phyloP scores from a whole-genome alignment of 768 basidiomycete species.

The Lentinula detonsa region DNA sequence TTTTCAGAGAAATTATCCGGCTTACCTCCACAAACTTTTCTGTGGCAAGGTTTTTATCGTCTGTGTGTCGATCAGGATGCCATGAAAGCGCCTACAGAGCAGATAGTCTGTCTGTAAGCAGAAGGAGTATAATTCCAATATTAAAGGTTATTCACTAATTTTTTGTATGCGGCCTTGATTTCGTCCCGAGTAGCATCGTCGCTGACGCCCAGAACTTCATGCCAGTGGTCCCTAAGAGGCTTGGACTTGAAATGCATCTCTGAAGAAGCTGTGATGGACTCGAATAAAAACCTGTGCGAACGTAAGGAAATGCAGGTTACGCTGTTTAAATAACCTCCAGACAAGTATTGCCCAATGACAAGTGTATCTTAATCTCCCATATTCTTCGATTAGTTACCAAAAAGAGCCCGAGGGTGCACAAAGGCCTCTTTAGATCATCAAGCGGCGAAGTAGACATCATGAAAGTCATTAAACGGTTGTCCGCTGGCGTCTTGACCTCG shows the following conservation, averaged over 20 bases:
- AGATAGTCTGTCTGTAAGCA: conserved; percentile 12
- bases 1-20: conserved; percentile 3
- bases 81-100: conserved; percentile 48
- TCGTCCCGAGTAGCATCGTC: conserved; percentile 42
- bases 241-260: conserved; percentile 5
- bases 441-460: background rate
- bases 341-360: background rate
- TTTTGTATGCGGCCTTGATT: conserved; percentile 58
- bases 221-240: conserved; percentile 4
- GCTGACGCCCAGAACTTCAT: conserved; percentile 40
- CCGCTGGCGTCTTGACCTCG: background rate
- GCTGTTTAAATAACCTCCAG: conserved; percentile 1
- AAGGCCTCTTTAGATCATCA: background rate
- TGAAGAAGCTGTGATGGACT: background rate
- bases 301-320: background rate
- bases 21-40: conserved; percentile 55
- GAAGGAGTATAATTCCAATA: conserved; percentile 15
- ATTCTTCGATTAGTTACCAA: background rate
- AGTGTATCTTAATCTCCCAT: background rate
- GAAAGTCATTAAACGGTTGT: background rate
- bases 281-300: conserved; percentile 4
- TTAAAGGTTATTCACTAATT: conserved; percentile 36
- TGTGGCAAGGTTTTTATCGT: conserved; percentile 45
- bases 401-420: background rate
- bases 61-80: conserved; percentile 60